These are phyloP conservation scores for Trametes polyzona DNA, from an alignment of 1,284 basidiomycete genomes.

Conservation along the genomic window DNA sequence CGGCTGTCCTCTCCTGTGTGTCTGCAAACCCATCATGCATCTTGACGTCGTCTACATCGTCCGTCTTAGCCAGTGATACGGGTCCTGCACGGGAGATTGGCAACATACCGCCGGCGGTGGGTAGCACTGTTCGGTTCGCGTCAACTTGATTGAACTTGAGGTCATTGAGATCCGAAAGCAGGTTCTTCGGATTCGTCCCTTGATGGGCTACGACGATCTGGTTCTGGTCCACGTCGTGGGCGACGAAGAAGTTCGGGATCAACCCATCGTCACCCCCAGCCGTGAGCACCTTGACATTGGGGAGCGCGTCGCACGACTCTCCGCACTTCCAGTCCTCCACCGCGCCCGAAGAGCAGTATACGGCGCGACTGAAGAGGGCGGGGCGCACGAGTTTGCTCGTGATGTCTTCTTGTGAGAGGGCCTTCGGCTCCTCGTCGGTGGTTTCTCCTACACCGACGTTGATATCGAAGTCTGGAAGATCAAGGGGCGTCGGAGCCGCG, in stretches of 20 bases:
- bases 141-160: constrained; percentile 39
- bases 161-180: constrained; percentile 50
- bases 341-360: constrained; percentile 40
- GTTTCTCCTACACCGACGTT: background rate
- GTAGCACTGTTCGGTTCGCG: constrained; percentile 44
- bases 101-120: constrained; percentile 31
- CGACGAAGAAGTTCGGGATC: constrained; percentile 41
- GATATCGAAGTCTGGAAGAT: background rate
- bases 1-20: constrained; percentile 49
- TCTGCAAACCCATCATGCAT: constrained; percentile 51
- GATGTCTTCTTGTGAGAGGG: constrained; percentile 30
- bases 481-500: background rate
- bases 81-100: background rate
- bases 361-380: constrained; percentile 44
- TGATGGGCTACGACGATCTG: constrained; percentile 51
- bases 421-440: background rate
- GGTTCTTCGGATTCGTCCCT: constrained; percentile 45
- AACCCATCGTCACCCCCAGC: constrained; percentile 57
- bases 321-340: background rate
- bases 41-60: constrained; percentile 30
- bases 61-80: background rate
- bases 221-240: constrained; percentile 41
- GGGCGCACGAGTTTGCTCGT: constrained; percentile 39
- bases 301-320: background rate
- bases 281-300: constrained; percentile 43